Conservation (phyloP, 2,329 filamentous ascomycete species). For the Arthrobotrys iridis region DNA sequence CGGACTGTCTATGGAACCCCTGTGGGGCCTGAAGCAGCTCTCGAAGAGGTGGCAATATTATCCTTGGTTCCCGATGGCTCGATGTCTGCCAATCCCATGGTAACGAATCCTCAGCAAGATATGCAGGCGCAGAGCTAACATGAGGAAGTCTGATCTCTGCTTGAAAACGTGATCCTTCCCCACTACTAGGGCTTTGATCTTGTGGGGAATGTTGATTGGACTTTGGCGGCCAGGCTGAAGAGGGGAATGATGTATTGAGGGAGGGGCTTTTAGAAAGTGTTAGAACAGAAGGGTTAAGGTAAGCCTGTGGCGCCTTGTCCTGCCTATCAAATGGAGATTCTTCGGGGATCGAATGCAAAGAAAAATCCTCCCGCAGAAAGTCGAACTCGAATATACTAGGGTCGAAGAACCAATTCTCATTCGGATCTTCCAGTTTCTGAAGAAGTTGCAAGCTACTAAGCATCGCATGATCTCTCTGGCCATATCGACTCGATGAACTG, state of each 20-base stretch:
- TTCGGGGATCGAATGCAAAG: slow-evolving; percentile 47
- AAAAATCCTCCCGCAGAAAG: slow-evolving; percentile 49
- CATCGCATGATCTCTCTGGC: slow-evolving; percentile 34
- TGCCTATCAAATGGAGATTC: slow-evolving; percentile 28
- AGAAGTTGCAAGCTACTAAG: slow-evolving; percentile 45
- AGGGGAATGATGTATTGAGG: slow-evolving; percentile 38
- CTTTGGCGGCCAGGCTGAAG: slow-evolving; percentile 25
- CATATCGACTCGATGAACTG: slow-evolving; percentile 38
- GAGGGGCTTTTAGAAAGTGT: slow-evolving; percentile 42
- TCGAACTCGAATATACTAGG: slow-evolving; percentile 53
- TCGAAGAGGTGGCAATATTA: slow-evolving; percentile 57
- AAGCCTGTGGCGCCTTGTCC: slow-evolving; percentile 36
- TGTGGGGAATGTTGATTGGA: slow-evolving; percentile 45
- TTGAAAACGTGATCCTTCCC: slow-evolving; percentile 38
- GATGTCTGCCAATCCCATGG: slow-evolving; percentile 58
- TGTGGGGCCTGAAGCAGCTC: slow-evolving; percentile 56
- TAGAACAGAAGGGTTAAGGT: slow-evolving; percentile 44
- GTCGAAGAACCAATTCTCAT: slow-evolving; percentile 49
- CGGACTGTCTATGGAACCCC: slow-evolving; percentile 45
- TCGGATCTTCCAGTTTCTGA: slow-evolving; percentile 48
- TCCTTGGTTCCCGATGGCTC: slow-evolving; percentile 56
- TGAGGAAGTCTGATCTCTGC: slow-evolving; percentile 45
- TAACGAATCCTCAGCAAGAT: slow-evolving; percentile 56
- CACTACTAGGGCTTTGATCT: slow-evolving; percentile 39
- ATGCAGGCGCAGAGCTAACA: slow-evolving; percentile 41